These are phyloP conservation scores for Citrus glauca DNA, from an alignment of 345 rosid genomes.

Conservation along the genomic window DNA sequence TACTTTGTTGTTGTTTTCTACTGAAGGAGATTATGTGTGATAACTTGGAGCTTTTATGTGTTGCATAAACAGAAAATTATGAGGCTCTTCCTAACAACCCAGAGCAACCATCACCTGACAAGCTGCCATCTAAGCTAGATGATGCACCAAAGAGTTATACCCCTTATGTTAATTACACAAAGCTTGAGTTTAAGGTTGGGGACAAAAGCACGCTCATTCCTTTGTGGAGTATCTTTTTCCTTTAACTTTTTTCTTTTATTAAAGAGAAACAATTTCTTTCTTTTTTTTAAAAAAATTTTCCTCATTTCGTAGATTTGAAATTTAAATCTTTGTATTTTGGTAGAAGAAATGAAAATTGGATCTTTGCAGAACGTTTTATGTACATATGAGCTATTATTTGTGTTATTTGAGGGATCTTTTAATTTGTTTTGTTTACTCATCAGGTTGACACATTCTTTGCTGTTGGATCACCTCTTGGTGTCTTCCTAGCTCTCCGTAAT, in stretches of 20 bases:
- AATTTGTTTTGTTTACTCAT: slow-evolving; percentile 15
- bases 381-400: not conserved
- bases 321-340: not conserved
- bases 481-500: slow-evolving; percentile 92
- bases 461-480: slow-evolving; percentile 98
- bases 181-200: slow-evolving; percentile 87
- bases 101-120: slow-evolving; percentile 30
- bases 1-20: slow-evolving; percentile 1
- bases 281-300: not conserved
- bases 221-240: not conserved
- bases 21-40: not conserved
- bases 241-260: not conserved
- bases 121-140: slow-evolving; percentile 25
- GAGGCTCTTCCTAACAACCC: slow-evolving; percentile 20
- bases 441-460: slow-evolving; percentile 99
- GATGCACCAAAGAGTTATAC: slow-evolving; percentile 51
- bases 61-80: slow-evolving; percentile 36
- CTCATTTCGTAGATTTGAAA: not conserved
- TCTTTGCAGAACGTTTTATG: not conserved
- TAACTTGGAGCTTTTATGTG: slow-evolving; percentile 10
- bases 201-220: not conserved
- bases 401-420: not conserved
- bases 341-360: not conserved
- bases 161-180: slow-evolving; percentile 76
- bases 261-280: not conserved